Evolutionary conservation across 768 basidiomycete genomes (phyloP).

Genomic region (Rossbeevera mucosa): DNA sequence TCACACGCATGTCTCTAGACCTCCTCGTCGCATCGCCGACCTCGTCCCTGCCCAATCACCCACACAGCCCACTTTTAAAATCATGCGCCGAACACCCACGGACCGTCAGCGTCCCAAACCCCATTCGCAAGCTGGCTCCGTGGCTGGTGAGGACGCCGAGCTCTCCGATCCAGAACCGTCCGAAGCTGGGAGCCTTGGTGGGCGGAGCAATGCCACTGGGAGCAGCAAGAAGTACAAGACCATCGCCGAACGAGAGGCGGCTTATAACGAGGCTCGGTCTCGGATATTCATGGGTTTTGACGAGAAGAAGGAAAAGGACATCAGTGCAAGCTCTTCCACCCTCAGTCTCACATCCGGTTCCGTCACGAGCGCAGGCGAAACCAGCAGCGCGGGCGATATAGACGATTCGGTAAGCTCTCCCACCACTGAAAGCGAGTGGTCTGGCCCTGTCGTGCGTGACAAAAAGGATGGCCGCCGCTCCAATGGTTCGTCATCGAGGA

Average conservation of each 20-base stretch:
- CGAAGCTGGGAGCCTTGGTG: slow-evolving; percentile 72
- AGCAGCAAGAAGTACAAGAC: slow-evolving; percentile 69
- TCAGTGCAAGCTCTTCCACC: slow-evolving; percentile 74
- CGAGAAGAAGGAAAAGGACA: slow-evolving; percentile 66
- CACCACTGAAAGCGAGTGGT: slow-evolving; percentile 81
- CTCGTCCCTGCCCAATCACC: slow-evolving; percentile 72
- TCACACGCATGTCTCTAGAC: slow-evolving; percentile 42
- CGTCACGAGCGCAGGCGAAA: slow-evolving; percentile 49
- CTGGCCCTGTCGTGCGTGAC: slow-evolving; percentile 52
- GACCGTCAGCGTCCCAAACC: slow-evolving; percentile 54
- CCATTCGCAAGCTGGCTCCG: slow-evolving; percentile 68
- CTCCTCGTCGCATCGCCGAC: slow-evolving; percentile 63
- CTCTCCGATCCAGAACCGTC: slow-evolving; percentile 77
- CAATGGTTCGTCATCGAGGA: slow-evolving; percentile 56
- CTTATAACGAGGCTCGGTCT: slow-evolving; percentile 82
- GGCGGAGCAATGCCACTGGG: slow-evolving; percentile 59
- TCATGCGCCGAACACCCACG: slow-evolving; percentile 67
- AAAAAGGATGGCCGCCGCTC: slow-evolving; percentile 52
- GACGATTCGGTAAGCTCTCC: slow-evolving; percentile 70
- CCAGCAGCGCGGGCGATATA: slow-evolving; percentile 58
- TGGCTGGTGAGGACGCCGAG: slow-evolving; percentile 71
- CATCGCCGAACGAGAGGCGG: slow-evolving; percentile 81
- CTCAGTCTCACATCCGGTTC: slow-evolving; percentile 68
- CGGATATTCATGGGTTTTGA: slow-evolving; percentile 84
- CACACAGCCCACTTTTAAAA: slow-evolving; percentile 77